Base-by-base conservation (phyloP, 768 basidiomycete genomes). In the Clavulina sp. region DNA sequence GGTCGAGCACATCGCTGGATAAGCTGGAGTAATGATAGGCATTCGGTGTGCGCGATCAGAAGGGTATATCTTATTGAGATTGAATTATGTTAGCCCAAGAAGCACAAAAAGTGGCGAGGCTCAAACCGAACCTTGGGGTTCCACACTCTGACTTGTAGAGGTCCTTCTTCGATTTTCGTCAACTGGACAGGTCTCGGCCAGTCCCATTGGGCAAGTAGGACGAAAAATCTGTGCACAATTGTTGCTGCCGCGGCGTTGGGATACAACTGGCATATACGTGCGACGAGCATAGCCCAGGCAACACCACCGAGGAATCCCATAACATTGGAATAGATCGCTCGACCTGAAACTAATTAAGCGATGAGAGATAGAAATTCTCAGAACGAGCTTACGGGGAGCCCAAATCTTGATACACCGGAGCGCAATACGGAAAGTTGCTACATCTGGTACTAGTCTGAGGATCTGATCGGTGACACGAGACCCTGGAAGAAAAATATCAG, bases 1-100 rank as follows among this genome's bases (percentile, higher is more conserved):
- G 18, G 95, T 99, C 24, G 93, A 78, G 64, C 93, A 97, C 93
- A 99, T 99, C 4, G 93, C 81, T 43, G 95, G 95, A 66, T 96
- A 99, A 7, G 95, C 92, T 2, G 95, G 95, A 1, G 95, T 99
- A 59, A 99, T 97, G 61, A 99, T 96, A 9, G 95, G 95, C 95
- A 97, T 97, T 57, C 88, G 76, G 67, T 99, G 95, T n/a, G 85
- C 76, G 53, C 85, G 74, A 65, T 96, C 91, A 54, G 77, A 77
- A 3, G 89, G 89, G 64, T 93, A 96, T 51, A 95, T 65, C 84
- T 92, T 54, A 1, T 38, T 36, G 24, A 29, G 48, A 9, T 19
- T 54, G 21, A 34, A n/a, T 61, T 13, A 16, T 16, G 26, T 16
- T 24, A 16, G 43, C 43, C 43, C 9, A 26, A 13, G 26, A 9